Evolutionary conservation across 2,329 filamentous ascomycete genomes (phyloP), one percentile per base, ranked within the genome.

Genomic region (Xylaria sp.): DNA sequence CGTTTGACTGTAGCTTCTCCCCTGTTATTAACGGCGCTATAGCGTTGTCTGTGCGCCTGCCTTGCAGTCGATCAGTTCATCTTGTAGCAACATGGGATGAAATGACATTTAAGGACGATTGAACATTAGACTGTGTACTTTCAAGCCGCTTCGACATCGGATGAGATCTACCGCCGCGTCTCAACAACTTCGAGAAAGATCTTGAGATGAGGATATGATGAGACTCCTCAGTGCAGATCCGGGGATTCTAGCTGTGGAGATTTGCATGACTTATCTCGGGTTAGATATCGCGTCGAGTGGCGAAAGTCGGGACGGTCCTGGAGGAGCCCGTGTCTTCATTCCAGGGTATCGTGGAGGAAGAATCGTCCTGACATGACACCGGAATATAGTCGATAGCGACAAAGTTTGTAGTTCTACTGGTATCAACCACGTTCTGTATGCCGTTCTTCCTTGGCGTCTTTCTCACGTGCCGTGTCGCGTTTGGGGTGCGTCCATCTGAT

Each of bases 81-180:
- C 48, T 54, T 58, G 54, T 31, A 33, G 58, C 43, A 59, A 55
- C 28, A 63, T 66, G 43, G 28, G 33, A 65, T 54, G 46, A 59
- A 25, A 69, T 48, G 31, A 31, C 12, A 59, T 43, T 59, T 54
- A 25, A 18, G 48, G 56, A 48, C 62, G 15, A 15, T 31, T 20
- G 23, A 48, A 54, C 15, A 61, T 49, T 46, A 9, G 15, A 25
- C 15, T 61, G 13, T 23, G 15, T 31, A 8, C 39, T 56, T 23
- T 23, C 25, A 52, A 57, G 25, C 41, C 62, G 58, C 46, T 43
- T 66, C 25, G 39, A 66, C 48, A 55, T 66, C 67, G 63, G 67
- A 69, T 43, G 39, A 56, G 63, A 66, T 69, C 54, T 55, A 25
- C 58, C 46, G 59, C 67, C 54, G 63, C 52, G 67, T 69, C 67